These are phyloP conservation scores for Posidonia australis DNA, from an alignment of 106 monocot species.

Conservation along the genomic window DNA sequence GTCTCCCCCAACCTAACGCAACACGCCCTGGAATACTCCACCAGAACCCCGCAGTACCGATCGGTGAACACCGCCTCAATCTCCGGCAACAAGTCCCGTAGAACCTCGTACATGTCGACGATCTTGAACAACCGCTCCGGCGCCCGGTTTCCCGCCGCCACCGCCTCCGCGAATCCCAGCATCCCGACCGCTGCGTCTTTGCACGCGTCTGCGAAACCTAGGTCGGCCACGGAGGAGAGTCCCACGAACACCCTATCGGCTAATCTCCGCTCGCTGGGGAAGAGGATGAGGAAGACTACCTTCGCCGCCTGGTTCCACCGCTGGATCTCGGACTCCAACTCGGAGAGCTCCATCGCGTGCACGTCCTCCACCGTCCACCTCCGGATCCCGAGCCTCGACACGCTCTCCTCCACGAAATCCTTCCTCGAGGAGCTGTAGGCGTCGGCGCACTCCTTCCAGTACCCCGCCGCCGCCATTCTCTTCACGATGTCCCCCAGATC, in stretches of 20 bases:
- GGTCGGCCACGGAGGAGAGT: not conserved
- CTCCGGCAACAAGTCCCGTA: conserved; percentile 4
- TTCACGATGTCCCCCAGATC: not conserved
- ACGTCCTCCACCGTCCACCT: not conserved
- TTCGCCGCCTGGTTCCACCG: conserved; percentile 4
- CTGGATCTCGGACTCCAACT: conserved; percentile 7
- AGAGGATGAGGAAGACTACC: conserved; percentile 2
- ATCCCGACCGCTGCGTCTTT: not conserved
- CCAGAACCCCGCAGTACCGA: not conserved
- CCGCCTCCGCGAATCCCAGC: not conserved
- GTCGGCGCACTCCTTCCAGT: conserved; percentile 8
- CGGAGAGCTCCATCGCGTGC: not conserved
- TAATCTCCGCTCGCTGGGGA: conserved; percentile 7
- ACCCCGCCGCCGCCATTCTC: conserved; percentile 8
- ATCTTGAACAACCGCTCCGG: conserved; percentile 4
- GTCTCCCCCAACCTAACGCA: not conserved
- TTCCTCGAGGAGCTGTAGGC: conserved; percentile 11
- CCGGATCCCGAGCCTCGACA: conserved; percentile 12
- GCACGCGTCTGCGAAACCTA: conserved; percentile 1
- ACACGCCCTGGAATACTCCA: not conserved
- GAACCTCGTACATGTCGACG: conserved; percentile 5
- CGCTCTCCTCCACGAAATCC: conserved; percentile 20
- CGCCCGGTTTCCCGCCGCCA: not conserved
- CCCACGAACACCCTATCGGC: conserved; percentile 2
- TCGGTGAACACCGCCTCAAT: conserved; percentile 3